A percentile compares a stretch with the other conserved stretches of the same genome.
phyloP scores from a whole-genome alignment of 139 green algal species.

The Picochlorum sp. region DNA sequence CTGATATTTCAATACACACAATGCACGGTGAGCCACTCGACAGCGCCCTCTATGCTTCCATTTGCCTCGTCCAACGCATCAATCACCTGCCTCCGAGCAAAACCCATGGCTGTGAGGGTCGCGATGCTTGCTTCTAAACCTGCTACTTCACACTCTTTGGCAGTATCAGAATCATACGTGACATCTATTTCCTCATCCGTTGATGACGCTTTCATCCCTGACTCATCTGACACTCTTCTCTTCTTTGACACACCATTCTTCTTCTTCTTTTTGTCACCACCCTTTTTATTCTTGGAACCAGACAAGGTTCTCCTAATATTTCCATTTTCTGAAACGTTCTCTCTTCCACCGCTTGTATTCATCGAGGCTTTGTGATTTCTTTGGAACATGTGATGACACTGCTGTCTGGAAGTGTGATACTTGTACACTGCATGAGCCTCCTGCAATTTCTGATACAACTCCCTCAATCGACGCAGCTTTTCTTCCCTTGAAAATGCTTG shows the following conservation, averaged over 20 bases:
- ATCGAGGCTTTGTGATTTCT: not conserved
- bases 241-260: no score
- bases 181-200: not conserved
- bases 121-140: constrained; percentile 14
- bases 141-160: not conserved
- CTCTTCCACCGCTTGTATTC: not conserved
- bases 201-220: not conserved
- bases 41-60: constrained; percentile 39
- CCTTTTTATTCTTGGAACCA: constrained; percentile 11
- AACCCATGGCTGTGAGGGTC: constrained; percentile 54
- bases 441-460: constrained; percentile 38
- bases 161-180: constrained; percentile 2
- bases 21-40: constrained; percentile 55
- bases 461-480: constrained; percentile 43
- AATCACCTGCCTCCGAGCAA: constrained; percentile 41
- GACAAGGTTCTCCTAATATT: not conserved
- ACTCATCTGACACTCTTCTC: not conserved
- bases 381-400: not conserved
- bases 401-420: not conserved
- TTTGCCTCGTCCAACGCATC: constrained; percentile 56
- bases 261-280: not conserved
- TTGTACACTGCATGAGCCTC: constrained; percentile 8
- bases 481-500: constrained; percentile 27
- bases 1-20: constrained; percentile 13
- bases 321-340: constrained; percentile 5